Base-by-base conservation (phyloP, 225 moss, liverwort and hornwort species). In the Polytrichum formosum region DNA sequence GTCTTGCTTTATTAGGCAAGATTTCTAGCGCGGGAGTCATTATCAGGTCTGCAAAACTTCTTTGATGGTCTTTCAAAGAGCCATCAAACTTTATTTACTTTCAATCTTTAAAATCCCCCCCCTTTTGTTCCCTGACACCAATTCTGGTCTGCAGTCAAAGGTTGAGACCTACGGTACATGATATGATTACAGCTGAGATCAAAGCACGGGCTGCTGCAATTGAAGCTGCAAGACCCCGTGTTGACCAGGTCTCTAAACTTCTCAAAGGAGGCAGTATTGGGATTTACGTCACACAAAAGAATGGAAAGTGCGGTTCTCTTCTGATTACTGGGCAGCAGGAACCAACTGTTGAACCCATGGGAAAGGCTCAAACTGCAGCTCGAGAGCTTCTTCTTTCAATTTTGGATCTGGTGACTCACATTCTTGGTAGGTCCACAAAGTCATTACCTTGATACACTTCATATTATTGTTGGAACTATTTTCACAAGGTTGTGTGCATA, bases 151-250 rank as follows among this genome's bases (percentile, higher is more conserved):
- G 78, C 94, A 98, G 97, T 77, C 97, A 92, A 79, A 90, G 92
- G 86, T 83, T 98, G 79, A 90, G 97, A 78, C 92, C 97, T 22
- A 94, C 94, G 37, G 88, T 98, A 64, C 92, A 98, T 83, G 94
- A 98, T 73, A 91, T 92, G 74, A 94, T 98, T 69, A 92, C 90
- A 60, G 81, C 90, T 59, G 97, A 98, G 77, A 94, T 98, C 18
- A 98, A 90, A 88, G 91, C 92, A 67, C 91, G 97, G 59, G 94
- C 94, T 26, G 97, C 94, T 74, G 94, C 97, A 83, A 85, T 89
- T 35, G 97, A 98, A 75, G 94, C 97, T 76, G 86, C 97, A 72
- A 92, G 97, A 74, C 97, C 94, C 79, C 85, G 97, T 71, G 94
- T 98, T 68, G 97, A 94, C 77, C 94, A 98, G 76, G 93, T 97